Evolutionary conservation across 2,329 filamentous ascomycete species (phyloP).

Genomic region (Diaporthe humulicola): DNA sequence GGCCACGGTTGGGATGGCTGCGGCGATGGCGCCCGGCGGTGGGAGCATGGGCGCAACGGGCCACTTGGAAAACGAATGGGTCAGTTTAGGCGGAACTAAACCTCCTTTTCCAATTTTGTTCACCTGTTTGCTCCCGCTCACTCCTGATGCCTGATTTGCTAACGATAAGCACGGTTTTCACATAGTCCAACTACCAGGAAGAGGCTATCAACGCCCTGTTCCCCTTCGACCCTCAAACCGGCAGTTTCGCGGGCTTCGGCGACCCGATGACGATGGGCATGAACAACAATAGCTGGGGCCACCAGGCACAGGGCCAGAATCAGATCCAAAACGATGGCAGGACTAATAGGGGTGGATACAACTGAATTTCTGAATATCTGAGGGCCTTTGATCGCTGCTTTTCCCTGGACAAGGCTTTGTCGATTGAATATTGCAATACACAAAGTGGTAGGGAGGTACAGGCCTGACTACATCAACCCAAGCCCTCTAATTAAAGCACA

Average conservation of each 20-base stretch:
- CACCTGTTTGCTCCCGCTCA: not conserved
- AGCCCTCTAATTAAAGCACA: not conserved
- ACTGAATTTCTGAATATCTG: not conserved
- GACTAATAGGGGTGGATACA: slow-evolving; percentile 18
- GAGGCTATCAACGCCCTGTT: slow-evolving; percentile 44
- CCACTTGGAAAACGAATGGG: slow-evolving; percentile 33
- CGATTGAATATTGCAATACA: not conserved
- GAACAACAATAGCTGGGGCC: slow-evolving; percentile 12
- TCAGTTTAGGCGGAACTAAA: not conserved
- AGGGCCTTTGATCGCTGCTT: not conserved
- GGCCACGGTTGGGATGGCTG: not conserved
- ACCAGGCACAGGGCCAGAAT: slow-evolving; percentile 4
- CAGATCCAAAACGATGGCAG: slow-evolving; percentile 18
- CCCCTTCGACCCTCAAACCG: slow-evolving; percentile 45
- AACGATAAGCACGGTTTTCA: not conserved
- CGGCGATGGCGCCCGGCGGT: slow-evolving; percentile 11
- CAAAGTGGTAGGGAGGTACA: not conserved
- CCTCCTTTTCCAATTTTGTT: not conserved
- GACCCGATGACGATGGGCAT: slow-evolving; percentile 18
- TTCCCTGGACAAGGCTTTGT: not conserved
- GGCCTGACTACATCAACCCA: not conserved
- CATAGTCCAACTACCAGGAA: slow-evolving; percentile 38
- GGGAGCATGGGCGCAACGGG: not conserved
- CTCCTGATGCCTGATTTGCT: not conserved
- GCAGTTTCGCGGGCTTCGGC: slow-evolving; percentile 42